Evolutionary conservation across 2,329 filamentous ascomycete species (phyloP), one percentile per base, ranked within the genome.

Genomic region (Botrytis hyacinthi): DNA sequence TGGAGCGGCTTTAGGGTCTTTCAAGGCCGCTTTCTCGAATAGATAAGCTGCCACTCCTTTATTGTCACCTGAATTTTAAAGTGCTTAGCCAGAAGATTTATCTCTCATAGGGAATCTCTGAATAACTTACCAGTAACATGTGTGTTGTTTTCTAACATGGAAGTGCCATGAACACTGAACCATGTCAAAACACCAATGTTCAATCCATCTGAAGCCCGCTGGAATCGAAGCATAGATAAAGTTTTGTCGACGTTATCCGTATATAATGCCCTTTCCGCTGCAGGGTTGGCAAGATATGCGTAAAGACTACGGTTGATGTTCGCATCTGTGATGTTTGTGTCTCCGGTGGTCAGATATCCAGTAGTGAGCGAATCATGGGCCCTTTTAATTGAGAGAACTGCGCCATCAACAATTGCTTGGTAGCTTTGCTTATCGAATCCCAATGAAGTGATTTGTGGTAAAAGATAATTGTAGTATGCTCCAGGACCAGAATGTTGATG

Each of bases 401-500:
- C 91, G 1, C 95, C 95, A 77, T 96, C 90, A 0, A 98, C 93
- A 75, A 98, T 93, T n/a, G 95, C 94, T 77, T 92, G 88, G 79
- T 97, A 97, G 78, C 92, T 95, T 82, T 97, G 92, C 78, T 90
- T 89, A 81, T 93, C 88, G 78, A 97, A 97, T 0, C 95, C 95
- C 73, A 92, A 86, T 78, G 90, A 94, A 0, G 95, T 97, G 76
- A 98, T 91, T 81, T 98, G 95, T 4, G 95, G 95, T 8, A 98
- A 86, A 18, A 98, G 87, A 81, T 98, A 98, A 83, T 98, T 98
- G 80, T 96, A 86, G 93, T 93, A 98, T 9, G 92, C 95, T 4
- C 93, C 95, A 0, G 95, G 95, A 0, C 95, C 95, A 44, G 94
- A 91, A 83, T 98, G 95, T 40, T 92, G 94, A 82, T 98, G 95